Percentiles rank a stretch among this genome's conserved stretches.
These are phyloP conservation scores for Yamadazyma sp. DNA, from an alignment of 805 yeast genomes.

Conservation along the genomic window DNA sequence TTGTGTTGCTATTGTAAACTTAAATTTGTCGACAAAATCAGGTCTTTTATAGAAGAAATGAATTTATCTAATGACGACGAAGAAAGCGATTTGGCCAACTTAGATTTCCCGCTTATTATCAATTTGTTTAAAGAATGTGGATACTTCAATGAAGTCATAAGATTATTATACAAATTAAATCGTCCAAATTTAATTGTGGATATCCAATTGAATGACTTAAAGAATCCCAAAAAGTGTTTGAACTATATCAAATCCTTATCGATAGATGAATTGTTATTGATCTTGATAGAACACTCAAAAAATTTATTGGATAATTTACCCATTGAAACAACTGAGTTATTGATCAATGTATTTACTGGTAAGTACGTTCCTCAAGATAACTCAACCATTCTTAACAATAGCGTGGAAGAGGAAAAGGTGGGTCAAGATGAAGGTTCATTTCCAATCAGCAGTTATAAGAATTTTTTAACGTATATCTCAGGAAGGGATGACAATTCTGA, in stretches of 20 bases:
- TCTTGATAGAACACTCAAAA: constrained; percentile 66
- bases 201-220: constrained; percentile 63
- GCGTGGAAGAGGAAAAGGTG: neutral
- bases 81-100: constrained; percentile 29
- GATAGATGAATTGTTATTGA: constrained; percentile 73
- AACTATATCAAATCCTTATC: constrained; percentile 64
- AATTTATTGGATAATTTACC: constrained; percentile 65
- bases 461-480: constrained; percentile 28
- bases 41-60: constrained; percentile 48
- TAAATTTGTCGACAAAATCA: constrained; percentile 56
- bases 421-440: constrained; percentile 13
- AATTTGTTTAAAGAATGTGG: constrained; percentile 71
- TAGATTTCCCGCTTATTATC: constrained; percentile 68
- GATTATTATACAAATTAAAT: constrained; percentile 65
- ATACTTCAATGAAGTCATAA: constrained; percentile 62
- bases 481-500: constrained; percentile 16
- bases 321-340: constrained; percentile 72
- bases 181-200: constrained; percentile 75
- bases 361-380: constrained; percentile 51
- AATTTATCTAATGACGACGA: constrained; percentile 18
- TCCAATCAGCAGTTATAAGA: constrained; percentile 29
- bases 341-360: constrained; percentile 89
- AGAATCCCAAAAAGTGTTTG: constrained; percentile 43
- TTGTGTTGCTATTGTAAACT: constrained; percentile 78
- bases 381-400: constrained; percentile 1